Evolutionary conservation across 257 asterid species (phyloP), one percentile per base, ranked within the genome.

Genomic region (Cynanchum wilfordii): DNA sequence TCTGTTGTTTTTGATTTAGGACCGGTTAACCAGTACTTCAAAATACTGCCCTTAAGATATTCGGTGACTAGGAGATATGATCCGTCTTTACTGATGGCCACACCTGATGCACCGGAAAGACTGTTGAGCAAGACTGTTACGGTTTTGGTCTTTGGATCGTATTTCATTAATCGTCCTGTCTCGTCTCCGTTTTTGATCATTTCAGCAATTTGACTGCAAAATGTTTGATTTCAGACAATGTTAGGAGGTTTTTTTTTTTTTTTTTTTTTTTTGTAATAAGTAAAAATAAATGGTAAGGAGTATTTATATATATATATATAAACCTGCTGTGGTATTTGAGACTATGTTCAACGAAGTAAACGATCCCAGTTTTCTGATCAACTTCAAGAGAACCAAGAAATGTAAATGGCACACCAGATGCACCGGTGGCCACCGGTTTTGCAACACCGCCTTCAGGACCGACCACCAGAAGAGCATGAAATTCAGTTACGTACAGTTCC

Each of bases 401-500:
- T 16, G 11, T 5, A 30, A 62, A 62, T 2, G 67, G 67, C 13
- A 30, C 67, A 44, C 67, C 45, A 5, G 19, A 45, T 62, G 67
- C 67, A 30, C 24, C 19, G 45, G 44, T 62, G 19, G 30, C 45
- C 1, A 62, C 24, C 40, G 16, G 45, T 30, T 30, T 4, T 30
- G 67, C 45, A 16, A 12, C 24, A 15, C 67, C 67, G 7, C 67
- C 67, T 0, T 10, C 44, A 15, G 72, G 72, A 45, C 27, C 44
- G 50, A 68, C 38, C 13, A 68, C 42, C 38, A 68, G 16, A 6
- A 68, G 72, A 40, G 90, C 93, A 7, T 5, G 5, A 54, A 62
- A 13, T 49, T 84, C 89, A 13, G 69, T 49, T 10, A 86, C 65
- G 52, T 77, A 87, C 29, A 87, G 86, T 16, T 85, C 80, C 4